A percentile compares a stretch with the other conserved stretches of the same genome.
phyloP scores from a whole-genome alignment of 768 basidiomycete genomes.

The Russula earlei region DNA sequence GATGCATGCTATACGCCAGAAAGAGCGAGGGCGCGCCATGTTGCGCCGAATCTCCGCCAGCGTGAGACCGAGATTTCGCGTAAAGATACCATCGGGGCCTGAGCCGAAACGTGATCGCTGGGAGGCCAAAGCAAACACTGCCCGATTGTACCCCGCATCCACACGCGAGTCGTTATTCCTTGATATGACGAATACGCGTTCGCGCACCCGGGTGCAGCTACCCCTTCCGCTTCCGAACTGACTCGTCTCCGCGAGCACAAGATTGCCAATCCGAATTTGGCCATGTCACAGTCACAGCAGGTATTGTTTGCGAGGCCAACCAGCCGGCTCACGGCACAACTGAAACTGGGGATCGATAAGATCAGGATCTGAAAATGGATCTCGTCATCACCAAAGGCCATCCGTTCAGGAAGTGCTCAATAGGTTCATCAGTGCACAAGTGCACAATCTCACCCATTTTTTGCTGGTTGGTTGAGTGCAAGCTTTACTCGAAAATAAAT shows the following conservation, averaged over 20 bases:
- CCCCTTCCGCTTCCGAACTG: background rate
- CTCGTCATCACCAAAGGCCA: background rate
- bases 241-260: background rate
- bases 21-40: background rate
- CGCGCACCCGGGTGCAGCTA: background rate
- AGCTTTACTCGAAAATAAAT: no score
- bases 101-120: background rate
- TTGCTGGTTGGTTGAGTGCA: no score
- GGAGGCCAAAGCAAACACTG: background rate
- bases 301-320: slow-evolving; percentile 1
- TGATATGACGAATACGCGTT: background rate
- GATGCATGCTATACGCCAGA: background rate
- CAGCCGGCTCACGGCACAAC: background rate
- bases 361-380: slow-evolving; percentile 3
- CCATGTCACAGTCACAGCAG: no score
- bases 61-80: background rate
- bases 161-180: slow-evolving; percentile 16
- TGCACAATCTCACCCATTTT: no score
- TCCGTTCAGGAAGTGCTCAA: background rate
- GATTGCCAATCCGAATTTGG: background rate
- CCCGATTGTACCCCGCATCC: slow-evolving; percentile 1
- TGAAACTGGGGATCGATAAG: slow-evolving; percentile 5
- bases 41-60: slow-evolving; percentile 13
- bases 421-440: background rate
- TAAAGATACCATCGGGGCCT: slow-evolving; percentile 7